Evolutionary conservation across 345 rosid genomes (phyloP), one percentile per base, ranked within the genome.

Genomic region (Physaria fendleri): DNA sequence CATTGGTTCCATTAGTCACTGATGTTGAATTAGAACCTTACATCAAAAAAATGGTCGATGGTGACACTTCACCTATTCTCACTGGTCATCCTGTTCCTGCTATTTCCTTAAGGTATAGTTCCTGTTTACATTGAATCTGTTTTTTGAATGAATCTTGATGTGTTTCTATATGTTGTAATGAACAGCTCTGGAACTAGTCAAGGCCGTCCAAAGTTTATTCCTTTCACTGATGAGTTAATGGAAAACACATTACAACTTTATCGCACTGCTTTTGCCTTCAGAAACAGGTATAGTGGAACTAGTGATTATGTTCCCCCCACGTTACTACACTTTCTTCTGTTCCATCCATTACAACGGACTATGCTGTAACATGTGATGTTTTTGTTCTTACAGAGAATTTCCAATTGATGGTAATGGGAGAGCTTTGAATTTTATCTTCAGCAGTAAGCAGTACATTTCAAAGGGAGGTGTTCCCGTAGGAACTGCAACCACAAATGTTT

Each of bases 151-250:
- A n/a, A n/a, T n/a, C n/a, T n/a, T n/a, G n/a, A n/a, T n/a, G n/a
- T n/a, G n/a, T 23, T 16, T 24, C 5, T 42, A 1, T 41, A 9
- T 72, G 16, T 62, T 45, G 2, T 42, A 5, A 20, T 45, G 1
- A 6, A 73, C 81, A 93, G 99, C 72, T 93, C 99, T 32, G 99
- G 99, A 11, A 93, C 99, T 5, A 83, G 92, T 48, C 88, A 85
- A 71, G 99, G 99, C 41, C 88, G 75, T 77, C 90, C 86, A 25
- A 93, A 93, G 72, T 78, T 59, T 71, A 52, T 93, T 28, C 99
- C 97, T 11, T 93, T 89, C 69, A 93, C 82, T 54, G 96, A 93
- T 37, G 82, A 79, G 15, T 69, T 89, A 65, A 81, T 90, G 79
- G 92, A 87, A 42, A 81, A 74, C 43, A 87, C 97, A 32, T 34